Evolutionary conservation across 2,329 filamentous ascomycete genomes (phyloP), one percentile per base, ranked within the genome.

Genomic region (Penicillium sp.): DNA sequence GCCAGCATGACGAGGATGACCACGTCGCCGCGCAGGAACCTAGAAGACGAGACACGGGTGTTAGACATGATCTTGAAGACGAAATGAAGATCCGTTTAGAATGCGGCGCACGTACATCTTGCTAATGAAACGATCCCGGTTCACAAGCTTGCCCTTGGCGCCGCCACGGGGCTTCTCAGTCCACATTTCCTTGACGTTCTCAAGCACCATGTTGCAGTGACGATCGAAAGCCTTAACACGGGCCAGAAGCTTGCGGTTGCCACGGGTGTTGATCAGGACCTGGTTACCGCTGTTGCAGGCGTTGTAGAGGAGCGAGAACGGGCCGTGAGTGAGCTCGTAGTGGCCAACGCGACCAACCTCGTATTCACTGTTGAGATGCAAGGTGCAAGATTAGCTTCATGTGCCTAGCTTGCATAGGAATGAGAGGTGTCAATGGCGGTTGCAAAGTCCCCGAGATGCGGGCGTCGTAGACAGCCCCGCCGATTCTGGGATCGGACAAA

Each of bases 141-240:
- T 99, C 59, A 97, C 90, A 52, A 92, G 92, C 78, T 91, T 92
- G 80, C 93, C 94, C 62, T 93, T 93, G 62, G 87, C 88, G 19
- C 89, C 86, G 69, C 89, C 86, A 69, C 90, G 82, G 45, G 93
- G 91, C 52, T 89, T 94, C 79, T 99, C 94, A 9, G 92, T 97
- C 94, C 94, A 99, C 93, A 99, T 97, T 79, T 99, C 94, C 82
- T 95, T 95, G 40, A 95, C 91, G 65, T 96, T 96, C 80, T 96
- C 91, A 44, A 97, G 81, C 3, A 96, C 90, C 94, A 99, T 97
- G 79, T 99, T 99, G 84, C 92, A 97, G 78, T 99, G 94, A 57
- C 94, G 84, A 77, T 99, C 94, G 74, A 99, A 99, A 7, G 94
- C 94, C 81, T 99, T 99, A 70, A 99, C 93, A 61, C 94, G 89